These are phyloP conservation scores for Thielaviopsis populi DNA, from an alignment of 2,329 filamentous ascomycete genomes.

Conservation along the genomic window DNA sequence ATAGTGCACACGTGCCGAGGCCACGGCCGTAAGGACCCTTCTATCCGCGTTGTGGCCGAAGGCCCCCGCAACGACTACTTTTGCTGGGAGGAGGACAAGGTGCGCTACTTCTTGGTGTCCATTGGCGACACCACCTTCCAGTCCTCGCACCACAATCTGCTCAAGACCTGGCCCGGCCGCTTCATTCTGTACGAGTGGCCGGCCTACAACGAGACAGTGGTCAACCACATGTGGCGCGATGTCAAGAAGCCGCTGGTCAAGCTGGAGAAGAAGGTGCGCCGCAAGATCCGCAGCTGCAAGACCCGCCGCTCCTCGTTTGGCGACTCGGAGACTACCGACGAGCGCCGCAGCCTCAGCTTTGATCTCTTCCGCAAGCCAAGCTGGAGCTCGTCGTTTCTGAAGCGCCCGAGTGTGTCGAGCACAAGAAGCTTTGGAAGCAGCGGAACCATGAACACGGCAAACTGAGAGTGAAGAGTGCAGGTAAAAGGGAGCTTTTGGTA, in stretches of 20 bases:
- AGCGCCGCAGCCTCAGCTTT: constrained; percentile 5
- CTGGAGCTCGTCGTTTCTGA: constrained; percentile 4
- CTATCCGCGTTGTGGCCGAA: constrained; percentile 13
- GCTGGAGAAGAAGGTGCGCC: constrained; percentile 1
- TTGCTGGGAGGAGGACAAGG: constrained; percentile 16
- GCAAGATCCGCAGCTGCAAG: constrained; percentile 4
- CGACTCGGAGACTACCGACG: not conserved
- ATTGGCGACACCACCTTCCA: constrained; percentile 14
- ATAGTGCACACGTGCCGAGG: not conserved
- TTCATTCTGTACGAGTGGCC: constrained; percentile 15
- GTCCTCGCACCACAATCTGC: constrained; percentile 11
- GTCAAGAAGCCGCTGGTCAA: constrained; percentile 6
- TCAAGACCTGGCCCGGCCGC: constrained; percentile 12
- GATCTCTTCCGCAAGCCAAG: constrained; percentile 9
- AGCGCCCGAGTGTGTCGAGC: not conserved
- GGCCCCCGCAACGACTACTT: constrained; percentile 14
- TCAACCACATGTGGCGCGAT: constrained; percentile 5
- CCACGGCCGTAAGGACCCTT: not conserved
- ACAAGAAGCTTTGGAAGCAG: not conserved
- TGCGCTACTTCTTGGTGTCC: constrained; percentile 14
- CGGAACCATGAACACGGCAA: not conserved
- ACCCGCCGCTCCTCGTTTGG: not conserved
- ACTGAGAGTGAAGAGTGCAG: not conserved
- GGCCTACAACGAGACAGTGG: constrained; percentile 5
- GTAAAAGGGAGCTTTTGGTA: not conserved